Conservation (phyloP, 73 alveolate species). For the Paramecium sexaurelia region DNA sequence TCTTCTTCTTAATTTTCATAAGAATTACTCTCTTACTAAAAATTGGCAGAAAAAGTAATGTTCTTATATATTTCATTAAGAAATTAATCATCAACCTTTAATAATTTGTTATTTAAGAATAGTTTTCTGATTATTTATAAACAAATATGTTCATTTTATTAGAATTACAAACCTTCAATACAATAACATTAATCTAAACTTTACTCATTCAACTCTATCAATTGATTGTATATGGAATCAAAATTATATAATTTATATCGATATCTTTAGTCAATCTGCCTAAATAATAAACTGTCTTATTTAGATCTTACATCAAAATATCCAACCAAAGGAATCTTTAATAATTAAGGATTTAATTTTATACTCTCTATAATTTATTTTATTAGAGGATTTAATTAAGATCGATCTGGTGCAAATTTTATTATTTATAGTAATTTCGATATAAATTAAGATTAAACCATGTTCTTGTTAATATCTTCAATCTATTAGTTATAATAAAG, state of each 20-base stretch:
- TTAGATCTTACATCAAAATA: not conserved
- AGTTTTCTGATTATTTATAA: not conserved
- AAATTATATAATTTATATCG: not conserved
- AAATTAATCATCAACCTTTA: not conserved
- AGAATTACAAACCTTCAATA: not conserved
- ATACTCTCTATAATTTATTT: not conserved
- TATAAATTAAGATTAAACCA: not conserved
- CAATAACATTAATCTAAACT: not conserved
- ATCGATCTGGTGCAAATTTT: not conserved
- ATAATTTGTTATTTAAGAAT: not conserved
- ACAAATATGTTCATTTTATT: not conserved
- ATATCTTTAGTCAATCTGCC: not conserved
- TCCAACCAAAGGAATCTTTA: not conserved
- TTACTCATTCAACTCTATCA: not conserved
- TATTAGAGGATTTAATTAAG: not conserved
- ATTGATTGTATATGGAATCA: not conserved
- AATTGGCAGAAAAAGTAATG: not conserved
- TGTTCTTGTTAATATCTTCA: not conserved
- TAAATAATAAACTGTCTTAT: not conserved
- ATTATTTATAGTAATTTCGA: not conserved
- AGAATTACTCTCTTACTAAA: not conserved
- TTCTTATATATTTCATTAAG: not conserved
- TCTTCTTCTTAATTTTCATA: not conserved
- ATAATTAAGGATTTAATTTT: not conserved
- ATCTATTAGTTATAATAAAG: not conserved